Conservation (phyloP, 805 yeast species). For the Candida palmyrensis region DNA sequence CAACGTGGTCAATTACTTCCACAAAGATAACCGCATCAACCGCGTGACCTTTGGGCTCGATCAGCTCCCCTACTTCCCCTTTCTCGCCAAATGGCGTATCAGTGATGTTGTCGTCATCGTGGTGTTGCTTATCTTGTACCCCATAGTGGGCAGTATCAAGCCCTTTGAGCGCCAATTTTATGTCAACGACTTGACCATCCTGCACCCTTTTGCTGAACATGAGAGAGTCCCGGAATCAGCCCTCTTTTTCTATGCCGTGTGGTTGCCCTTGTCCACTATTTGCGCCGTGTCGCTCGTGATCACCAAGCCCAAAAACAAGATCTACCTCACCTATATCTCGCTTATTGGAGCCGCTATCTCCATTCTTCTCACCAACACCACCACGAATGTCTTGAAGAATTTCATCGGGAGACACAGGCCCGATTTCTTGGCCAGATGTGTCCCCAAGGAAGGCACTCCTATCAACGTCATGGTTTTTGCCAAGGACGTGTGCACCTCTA, state of each 20-base stretch:
- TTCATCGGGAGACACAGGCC: constrained; percentile 91
- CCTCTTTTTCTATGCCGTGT: constrained; percentile 49
- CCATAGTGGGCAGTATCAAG: constrained; percentile 16
- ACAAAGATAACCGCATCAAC: constrained; percentile 13
- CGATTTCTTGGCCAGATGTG: constrained; percentile 83
- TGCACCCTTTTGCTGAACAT: constrained; percentile 72
- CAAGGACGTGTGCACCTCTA: constrained; percentile 60
- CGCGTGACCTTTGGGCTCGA: constrained; percentile 24
- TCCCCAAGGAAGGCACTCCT: constrained; percentile 59
- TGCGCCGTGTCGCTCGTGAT: constrained; percentile 29
- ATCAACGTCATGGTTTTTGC: constrained; percentile 50
- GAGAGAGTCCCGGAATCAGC: constrained; percentile 63
- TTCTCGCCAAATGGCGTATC: constrained; percentile 21
- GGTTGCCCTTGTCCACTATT: constrained; percentile 45
- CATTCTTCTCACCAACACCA: constrained; percentile 51
- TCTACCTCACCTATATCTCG: constrained; percentile 59
- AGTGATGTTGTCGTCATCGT: constrained; percentile 19
- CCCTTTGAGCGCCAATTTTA: constrained; percentile 81
- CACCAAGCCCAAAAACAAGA: constrained; percentile 47
- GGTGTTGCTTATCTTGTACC: constrained; percentile 17
- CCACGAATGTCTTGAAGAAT: constrained; percentile 73
- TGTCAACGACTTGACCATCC: constrained; percentile 68
- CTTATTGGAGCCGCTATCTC: constrained; percentile 62
- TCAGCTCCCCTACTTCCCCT: constrained; percentile 8
- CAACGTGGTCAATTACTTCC: constrained; percentile 15